Conservation (phyloP, 108 stramenopile genomes). For the Skeletonema potamos region DNA sequence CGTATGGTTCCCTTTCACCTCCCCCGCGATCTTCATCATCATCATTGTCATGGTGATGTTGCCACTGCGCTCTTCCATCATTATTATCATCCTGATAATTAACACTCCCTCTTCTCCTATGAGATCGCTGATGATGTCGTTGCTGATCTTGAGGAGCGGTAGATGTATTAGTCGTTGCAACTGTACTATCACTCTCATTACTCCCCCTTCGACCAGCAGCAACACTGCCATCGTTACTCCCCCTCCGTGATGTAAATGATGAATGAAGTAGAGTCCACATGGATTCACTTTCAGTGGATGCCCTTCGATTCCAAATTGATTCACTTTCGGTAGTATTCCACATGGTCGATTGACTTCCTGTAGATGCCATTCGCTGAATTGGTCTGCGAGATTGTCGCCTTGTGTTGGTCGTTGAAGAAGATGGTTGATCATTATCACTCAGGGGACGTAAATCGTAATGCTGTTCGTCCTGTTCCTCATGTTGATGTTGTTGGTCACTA, state of each 20-base stretch:
- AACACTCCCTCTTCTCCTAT: too few relatives aligned
- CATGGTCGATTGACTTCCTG: too few relatives aligned
- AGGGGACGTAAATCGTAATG: neutral
- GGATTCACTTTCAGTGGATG: neutral
- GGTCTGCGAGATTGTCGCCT: neutral
- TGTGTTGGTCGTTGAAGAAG: neutral
- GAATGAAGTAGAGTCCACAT: neutral
- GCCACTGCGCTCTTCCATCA: too few relatives aligned
- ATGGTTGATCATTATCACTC: neutral
- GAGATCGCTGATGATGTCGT: neutral
- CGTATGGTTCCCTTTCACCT: neutral
- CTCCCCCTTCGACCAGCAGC: neutral
- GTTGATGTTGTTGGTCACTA: neutral
- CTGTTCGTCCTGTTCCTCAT: neutral
- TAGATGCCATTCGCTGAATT: too few relatives aligned
- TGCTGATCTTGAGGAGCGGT: neutral
- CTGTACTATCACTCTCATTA: neutral
- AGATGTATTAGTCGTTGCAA: too few relatives aligned
- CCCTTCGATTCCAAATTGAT: neutral
- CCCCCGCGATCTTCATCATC: neutral
- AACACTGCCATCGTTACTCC: too few relatives aligned
- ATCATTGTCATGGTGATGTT: too few relatives aligned
- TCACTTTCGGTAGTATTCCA: neutral
- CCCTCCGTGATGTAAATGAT: neutral
- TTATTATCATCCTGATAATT: too few relatives aligned